phyloP scores from a whole-genome alignment of 2,329 filamentous ascomycete species.

The Xylaria hypoxylon region DNA sequence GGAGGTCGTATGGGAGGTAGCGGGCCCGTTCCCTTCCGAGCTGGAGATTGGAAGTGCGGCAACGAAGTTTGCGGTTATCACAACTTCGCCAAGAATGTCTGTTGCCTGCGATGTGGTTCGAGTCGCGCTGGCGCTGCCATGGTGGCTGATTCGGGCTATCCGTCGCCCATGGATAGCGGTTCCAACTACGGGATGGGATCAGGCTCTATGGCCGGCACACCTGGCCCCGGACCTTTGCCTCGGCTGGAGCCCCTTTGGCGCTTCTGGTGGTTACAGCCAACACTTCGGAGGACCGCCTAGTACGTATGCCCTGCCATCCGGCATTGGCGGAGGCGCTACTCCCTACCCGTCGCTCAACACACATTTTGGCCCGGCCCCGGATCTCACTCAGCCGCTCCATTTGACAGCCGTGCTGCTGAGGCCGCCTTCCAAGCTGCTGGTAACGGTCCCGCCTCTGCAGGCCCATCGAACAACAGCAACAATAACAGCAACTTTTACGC shows the following conservation, averaged over 20 bases:
- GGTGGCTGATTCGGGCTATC: conserved; percentile 92
- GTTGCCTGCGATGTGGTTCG: conserved; percentile 94
- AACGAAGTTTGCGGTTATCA: conserved; percentile 98
- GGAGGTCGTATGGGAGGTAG: conserved; percentile 82
- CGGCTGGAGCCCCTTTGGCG: conserved; percentile 76
- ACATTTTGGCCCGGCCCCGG: conserved; percentile 80
- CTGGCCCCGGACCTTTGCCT: conserved; percentile 80
- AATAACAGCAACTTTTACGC: conserved; percentile 75
- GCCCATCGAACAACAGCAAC: conserved; percentile 62
- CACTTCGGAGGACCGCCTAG: conserved; percentile 89
- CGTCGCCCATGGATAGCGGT: conserved; percentile 87
- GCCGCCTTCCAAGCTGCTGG: conserved; percentile 92
- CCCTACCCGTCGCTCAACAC: conserved; percentile 86
- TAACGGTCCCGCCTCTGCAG: conserved; percentile 82
- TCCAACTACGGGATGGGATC: conserved; percentile 88
- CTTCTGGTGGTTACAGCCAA: conserved; percentile 74
- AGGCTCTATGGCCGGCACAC: conserved; percentile 85
- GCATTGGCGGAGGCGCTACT: conserved; percentile 80
- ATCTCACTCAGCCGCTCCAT: conserved; percentile 85
- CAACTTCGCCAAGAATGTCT: conserved; percentile 99
- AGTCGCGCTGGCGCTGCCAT: conserved; percentile 94
- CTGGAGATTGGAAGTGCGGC: conserved; percentile 98
- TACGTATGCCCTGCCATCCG: conserved; percentile 89
- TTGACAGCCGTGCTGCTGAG: conserved; percentile 93
- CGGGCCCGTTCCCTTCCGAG: conserved; percentile 93